A percentile compares a stretch with the other conserved stretches of the same genome.
These are phyloP conservation scores for Cucurbita maxima DNA, from an alignment of 306 rosid genomes.

Conservation along the genomic window DNA sequence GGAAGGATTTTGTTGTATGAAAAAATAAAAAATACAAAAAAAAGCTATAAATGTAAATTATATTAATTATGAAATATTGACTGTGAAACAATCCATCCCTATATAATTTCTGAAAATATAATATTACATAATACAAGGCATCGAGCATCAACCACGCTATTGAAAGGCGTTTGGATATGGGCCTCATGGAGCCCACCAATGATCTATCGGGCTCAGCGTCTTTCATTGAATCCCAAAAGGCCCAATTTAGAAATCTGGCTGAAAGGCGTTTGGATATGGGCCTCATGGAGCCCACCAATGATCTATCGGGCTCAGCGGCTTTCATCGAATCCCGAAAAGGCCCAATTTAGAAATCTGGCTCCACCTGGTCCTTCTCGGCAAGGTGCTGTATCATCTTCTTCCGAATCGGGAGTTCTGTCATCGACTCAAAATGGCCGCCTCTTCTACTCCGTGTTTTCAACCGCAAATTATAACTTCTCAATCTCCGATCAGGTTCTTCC, in stretches of 20 bases:
- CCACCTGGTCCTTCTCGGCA: background rate
- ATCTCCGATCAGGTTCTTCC: constrained; percentile 39
- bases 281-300: background rate
- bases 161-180: background rate
- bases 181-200: background rate
- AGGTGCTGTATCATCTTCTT: background rate
- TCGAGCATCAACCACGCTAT: too few relatives aligned
- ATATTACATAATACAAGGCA: too few relatives aligned
- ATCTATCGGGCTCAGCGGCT: background rate
- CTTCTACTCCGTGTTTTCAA: constrained; percentile 32
- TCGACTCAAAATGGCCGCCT: constrained; percentile 36
- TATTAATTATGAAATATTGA: too few relatives aligned
- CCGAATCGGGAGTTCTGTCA: background rate
- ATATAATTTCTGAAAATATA: too few relatives aligned
- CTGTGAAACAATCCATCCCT: too few relatives aligned
- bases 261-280: background rate
- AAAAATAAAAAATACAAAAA: too few relatives aligned
- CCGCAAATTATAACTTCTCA: constrained; percentile 21
- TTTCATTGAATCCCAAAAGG: background rate
- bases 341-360: background rate
- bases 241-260: background rate
- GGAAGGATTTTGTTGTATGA: too few relatives aligned
- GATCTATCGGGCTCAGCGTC: background rate
- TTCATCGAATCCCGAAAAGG: background rate
- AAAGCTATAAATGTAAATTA: too few relatives aligned